Evolutionary conservation across 371 early-diverging fungal species (phyloP).

Genomic region (Smittium culicis): DNA sequence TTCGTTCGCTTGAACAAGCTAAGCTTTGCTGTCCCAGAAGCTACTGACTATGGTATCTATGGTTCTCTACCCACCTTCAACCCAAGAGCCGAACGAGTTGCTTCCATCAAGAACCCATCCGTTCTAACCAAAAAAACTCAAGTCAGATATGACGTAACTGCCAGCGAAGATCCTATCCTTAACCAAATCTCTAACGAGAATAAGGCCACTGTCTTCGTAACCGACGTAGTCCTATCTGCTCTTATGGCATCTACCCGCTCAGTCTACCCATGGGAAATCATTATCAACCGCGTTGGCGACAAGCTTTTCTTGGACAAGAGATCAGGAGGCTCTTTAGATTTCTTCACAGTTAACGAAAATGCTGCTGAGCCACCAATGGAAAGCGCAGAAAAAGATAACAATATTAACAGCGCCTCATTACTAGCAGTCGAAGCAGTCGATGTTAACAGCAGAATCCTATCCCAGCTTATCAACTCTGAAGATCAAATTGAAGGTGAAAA

Average conservation of each 20-base stretch:
- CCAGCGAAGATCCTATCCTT: conserved; percentile 37
- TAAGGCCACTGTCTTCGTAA: conserved; percentile 70
- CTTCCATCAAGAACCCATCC: conserved; percentile 59
- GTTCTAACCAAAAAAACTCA: conserved; percentile 53
- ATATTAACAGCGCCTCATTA: conserved; percentile 70
- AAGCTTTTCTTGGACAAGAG: conserved; percentile 87
- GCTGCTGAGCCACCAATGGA: conserved; percentile 83
- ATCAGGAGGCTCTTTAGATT: conserved; percentile 60
- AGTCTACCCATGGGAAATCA: conserved; percentile 90
- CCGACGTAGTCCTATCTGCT: conserved; percentile 74
- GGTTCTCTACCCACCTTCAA: conserved; percentile 68
- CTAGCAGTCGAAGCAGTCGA: conserved; percentile 82
- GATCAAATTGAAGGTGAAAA: conserved; percentile 39
- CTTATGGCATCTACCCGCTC: conserved; percentile 88
- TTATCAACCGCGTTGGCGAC: conserved; percentile 73
- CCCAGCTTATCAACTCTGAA: conserved; percentile 51
- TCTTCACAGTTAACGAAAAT: conserved; percentile 88
- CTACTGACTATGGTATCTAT: conserved; percentile 55
- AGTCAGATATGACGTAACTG: conserved; percentile 59
- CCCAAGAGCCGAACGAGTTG: conserved; percentile 69
- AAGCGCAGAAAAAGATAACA: conserved; percentile 58
- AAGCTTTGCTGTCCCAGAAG: conserved; percentile 56
- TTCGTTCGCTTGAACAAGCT: conserved; percentile 74
- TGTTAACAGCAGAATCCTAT: conserved; percentile 71
- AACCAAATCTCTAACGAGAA: conserved; percentile 39